These are phyloP conservation scores for Trichoderma simmonsii DNA, from an alignment of 2,329 filamentous ascomycete genomes.

Conservation along the genomic window DNA sequence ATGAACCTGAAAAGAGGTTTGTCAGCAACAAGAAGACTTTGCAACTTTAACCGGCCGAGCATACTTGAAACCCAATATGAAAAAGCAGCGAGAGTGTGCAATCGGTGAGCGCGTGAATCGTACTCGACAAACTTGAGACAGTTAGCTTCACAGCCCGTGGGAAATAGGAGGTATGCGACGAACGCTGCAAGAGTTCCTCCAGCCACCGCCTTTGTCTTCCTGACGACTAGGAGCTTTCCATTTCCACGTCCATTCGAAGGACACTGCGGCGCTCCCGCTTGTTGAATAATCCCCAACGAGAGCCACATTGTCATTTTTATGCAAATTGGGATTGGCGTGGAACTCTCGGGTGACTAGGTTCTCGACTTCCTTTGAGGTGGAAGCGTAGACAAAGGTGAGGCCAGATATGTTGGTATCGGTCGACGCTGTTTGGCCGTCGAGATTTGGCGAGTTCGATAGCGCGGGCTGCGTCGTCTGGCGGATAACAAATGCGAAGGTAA, in stretches of 20 bases:
- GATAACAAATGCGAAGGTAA: conserved; percentile 89
- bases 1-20: conserved; percentile 8
- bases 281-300: conserved; percentile 91
- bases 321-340: conserved; percentile 92
- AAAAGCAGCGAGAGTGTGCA: conserved; percentile 87
- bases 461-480: conserved; percentile 43
- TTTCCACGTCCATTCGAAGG: conserved; percentile 95
- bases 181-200: conserved; percentile 93
- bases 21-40: background rate
- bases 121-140: conserved; percentile 82
- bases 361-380: conserved; percentile 81
- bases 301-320: conserved; percentile 95
- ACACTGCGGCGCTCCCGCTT: conserved; percentile 74
- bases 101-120: conserved; percentile 82
- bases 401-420: conserved; percentile 79
- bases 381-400: conserved; percentile 88
- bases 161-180: conserved; percentile 28
- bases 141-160: conserved; percentile 25
- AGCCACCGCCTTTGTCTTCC: conserved; percentile 85
- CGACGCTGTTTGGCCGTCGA: conserved; percentile 45
- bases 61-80: conserved; percentile 90
- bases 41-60: conserved; percentile 30
- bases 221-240: conserved; percentile 83
- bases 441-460: conserved; percentile 43
- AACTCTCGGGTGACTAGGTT: conserved; percentile 94